Evolutionary conservation across 2,329 filamentous ascomycete species (phyloP).

Genomic region (Pyrenochaeta sp.): DNA sequence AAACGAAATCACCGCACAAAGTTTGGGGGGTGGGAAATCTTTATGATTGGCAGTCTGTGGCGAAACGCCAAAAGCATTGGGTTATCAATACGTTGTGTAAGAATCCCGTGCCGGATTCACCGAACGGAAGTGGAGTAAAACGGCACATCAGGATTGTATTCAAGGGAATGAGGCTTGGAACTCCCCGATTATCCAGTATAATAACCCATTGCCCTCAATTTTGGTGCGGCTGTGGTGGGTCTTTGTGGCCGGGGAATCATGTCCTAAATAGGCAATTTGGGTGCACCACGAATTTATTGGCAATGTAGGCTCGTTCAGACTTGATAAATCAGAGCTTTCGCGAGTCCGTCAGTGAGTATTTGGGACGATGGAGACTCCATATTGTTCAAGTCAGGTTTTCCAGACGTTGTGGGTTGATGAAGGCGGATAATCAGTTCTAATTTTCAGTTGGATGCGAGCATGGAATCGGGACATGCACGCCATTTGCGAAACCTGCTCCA

Average conservation of each 20-base stretch:
- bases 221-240: not conserved
- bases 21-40: not conserved
- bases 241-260: not conserved
- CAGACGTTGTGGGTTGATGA: not conserved
- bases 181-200: constrained; percentile 2
- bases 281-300: not conserved
- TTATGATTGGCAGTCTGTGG: constrained; percentile 4
- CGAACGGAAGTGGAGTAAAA: constrained; percentile 21
- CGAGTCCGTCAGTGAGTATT: not conserved
- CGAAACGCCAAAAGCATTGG: not conserved
- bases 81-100: not conserved
- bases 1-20: not conserved
- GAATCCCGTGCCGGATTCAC: constrained; percentile 16
- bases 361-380: not conserved
- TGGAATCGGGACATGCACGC: not conserved
- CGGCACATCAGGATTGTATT: constrained; percentile 9
- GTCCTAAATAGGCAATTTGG: not conserved
- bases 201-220: constrained; percentile 5
- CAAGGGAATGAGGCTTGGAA: not conserved
- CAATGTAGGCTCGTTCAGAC: not conserved
- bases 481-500: not conserved
- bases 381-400: not conserved
- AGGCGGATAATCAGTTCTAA: not conserved
- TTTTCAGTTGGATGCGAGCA: not conserved
- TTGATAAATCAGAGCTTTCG: not conserved